phyloP scores from a whole-genome alignment of 805 yeast genomes.

The Saccharomycopsis fermentans region DNA sequence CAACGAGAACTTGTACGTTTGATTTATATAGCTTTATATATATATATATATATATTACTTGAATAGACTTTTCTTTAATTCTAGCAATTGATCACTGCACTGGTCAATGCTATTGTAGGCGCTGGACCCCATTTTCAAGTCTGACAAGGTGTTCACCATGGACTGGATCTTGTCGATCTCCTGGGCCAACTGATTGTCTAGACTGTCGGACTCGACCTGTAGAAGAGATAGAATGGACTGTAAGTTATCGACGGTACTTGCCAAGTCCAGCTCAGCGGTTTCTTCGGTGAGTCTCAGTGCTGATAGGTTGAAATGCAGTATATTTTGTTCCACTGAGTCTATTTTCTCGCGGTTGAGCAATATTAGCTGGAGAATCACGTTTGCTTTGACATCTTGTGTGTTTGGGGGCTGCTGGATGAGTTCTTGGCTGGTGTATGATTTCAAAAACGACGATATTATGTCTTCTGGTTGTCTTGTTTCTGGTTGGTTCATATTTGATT shows the following conservation, averaged over 20 bases:
- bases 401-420: background rate
- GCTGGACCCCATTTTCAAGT: constrained; percentile 6
- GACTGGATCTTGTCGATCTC: background rate
- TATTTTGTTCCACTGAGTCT: background rate
- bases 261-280: background rate
- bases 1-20: background rate
- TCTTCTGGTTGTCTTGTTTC: background rate
- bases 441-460: background rate
- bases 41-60: background rate
- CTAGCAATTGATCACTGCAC: background rate
- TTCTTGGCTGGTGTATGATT: background rate
- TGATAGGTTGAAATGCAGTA: background rate
- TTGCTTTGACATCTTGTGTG: background rate
- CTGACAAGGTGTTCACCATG: constrained; percentile 1
- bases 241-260: background rate
- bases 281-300: background rate
- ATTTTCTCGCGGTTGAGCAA: background rate
- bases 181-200: background rate
- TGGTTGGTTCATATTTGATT: no score
- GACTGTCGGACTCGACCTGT: background rate
- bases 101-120: background rate
- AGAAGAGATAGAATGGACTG: background rate
- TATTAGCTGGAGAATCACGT: background rate
- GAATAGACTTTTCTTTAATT: background rate
- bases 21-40: background rate